Evolutionary conservation across 495 filamentous ascomycete species (phyloP).

Genomic region (Parathielavia hyrcaniae): DNA sequence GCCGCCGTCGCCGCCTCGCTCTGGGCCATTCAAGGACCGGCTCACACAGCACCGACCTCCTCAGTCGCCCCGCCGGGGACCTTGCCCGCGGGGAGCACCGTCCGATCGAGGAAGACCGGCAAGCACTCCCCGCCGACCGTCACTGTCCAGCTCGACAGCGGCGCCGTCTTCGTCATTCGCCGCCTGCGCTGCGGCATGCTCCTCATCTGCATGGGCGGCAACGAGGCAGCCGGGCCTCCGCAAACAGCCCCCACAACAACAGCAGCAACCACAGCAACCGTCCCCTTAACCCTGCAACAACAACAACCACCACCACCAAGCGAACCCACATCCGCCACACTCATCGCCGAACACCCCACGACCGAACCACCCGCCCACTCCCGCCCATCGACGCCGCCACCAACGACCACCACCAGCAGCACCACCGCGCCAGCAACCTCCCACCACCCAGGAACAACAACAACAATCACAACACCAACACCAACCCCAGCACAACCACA

Average conservation of each 20-base stretch:
- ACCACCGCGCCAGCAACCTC: neutral
- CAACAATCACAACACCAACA: neutral
- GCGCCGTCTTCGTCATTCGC: slow-evolving; percentile 43
- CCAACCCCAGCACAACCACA: neutral
- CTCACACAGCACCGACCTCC: slow-evolving; percentile 14
- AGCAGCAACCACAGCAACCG: neutral
- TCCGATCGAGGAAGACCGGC: neutral
- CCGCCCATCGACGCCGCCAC: neutral
- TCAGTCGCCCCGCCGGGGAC: slow-evolving; percentile 8
- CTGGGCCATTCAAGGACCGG: slow-evolving; percentile 37
- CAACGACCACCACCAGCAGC: neutral
- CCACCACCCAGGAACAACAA: slow-evolving; percentile 1
- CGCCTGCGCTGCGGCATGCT: slow-evolving; percentile 45
- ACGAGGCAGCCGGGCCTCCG: neutral
- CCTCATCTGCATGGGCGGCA: slow-evolving; percentile 49
- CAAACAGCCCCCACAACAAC: neutral
- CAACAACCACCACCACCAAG: slow-evolving; percentile 9
- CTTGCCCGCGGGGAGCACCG: slow-evolving; percentile 5
- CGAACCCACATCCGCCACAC: neutral
- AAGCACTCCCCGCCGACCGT: slow-evolving; percentile 25
- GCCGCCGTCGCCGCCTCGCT: slow-evolving; percentile 46
- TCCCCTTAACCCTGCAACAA: slow-evolving; percentile 6
- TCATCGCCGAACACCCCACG: neutral
- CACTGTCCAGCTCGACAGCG: slow-evolving; percentile 44
- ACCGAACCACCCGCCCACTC: neutral